Conservation (phyloP, 2,329 filamentous ascomycete genomes). For the Fusarium sp. region DNA sequence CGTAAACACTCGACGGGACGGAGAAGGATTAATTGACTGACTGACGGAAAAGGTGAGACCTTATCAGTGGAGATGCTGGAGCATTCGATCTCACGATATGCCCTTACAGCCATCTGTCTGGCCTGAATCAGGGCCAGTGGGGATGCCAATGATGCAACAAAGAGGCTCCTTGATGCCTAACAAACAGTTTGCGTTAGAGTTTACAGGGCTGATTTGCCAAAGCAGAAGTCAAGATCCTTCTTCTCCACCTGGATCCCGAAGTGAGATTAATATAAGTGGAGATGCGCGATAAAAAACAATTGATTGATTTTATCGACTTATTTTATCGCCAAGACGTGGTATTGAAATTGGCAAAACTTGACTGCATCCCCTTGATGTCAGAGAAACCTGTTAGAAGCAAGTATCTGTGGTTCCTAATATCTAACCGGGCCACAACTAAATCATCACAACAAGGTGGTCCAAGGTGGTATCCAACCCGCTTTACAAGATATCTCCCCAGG, state of each 20-base stretch:
- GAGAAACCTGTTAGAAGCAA: no score
- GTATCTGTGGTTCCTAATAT: no score
- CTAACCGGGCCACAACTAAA: no score
- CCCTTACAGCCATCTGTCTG: slow-evolving; percentile 15
- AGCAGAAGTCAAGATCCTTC: slow-evolving; percentile 4
- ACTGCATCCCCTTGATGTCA: background rate
- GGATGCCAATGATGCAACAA: slow-evolving; percentile 29
- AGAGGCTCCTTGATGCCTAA: slow-evolving; percentile 28
- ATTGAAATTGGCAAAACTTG: background rate
- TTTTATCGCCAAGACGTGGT: slow-evolving; percentile 5
- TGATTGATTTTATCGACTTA: slow-evolving; percentile 2
- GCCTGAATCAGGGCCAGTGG: slow-evolving; percentile 14
- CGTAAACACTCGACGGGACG: slow-evolving; percentile 11
- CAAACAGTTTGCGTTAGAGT: slow-evolving; percentile 24
- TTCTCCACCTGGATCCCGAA: slow-evolving; percentile 15
- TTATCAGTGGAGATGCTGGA: slow-evolving; percentile 36
- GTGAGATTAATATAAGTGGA: slow-evolving; percentile 20
- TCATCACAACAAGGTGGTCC: no score
- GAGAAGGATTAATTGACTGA: background rate
- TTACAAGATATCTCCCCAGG: no score
- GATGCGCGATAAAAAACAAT: slow-evolving; percentile 26
- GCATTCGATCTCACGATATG: slow-evolving; percentile 6
- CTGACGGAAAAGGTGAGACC: background rate
- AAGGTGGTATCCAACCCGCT: no score
- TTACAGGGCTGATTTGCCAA: slow-evolving; percentile 30